Evolutionary conservation across 108 stramenopile species (phyloP).

Genomic region (Skeletonema costatum): DNA sequence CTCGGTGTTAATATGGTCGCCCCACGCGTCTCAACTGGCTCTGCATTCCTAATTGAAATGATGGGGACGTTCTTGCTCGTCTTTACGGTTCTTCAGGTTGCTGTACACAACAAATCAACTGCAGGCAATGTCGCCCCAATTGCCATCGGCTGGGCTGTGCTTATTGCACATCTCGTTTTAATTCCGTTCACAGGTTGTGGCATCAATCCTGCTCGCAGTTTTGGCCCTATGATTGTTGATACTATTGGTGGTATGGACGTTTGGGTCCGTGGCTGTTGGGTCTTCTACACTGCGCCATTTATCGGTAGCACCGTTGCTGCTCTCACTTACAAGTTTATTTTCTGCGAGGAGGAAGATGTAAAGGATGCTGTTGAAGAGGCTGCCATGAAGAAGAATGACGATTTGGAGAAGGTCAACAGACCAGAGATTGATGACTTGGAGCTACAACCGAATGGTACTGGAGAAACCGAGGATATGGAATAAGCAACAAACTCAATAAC

Average conservation of each 20-base stretch:
- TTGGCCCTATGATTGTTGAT: constrained; percentile 58
- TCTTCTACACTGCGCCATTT: constrained; percentile 48
- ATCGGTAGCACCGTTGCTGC: constrained; percentile 20
- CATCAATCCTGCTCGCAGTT: constrained; percentile 65
- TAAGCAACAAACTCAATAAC: not conserved
- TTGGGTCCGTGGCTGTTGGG: constrained; percentile 44
- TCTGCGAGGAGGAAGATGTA: not conserved
- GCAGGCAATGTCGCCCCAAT: constrained; percentile 26
- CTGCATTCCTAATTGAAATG: constrained; percentile 53
- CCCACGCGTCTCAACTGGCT: constrained; percentile 14
- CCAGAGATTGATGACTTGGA: not conserved
- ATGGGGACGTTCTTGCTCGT: constrained; percentile 51
- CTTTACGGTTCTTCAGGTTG: constrained; percentile 35
- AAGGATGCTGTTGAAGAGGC: not conserved
- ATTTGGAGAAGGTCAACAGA: not conserved
- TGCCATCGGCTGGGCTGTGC: constrained; percentile 48
- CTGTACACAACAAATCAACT: constrained; percentile 27
- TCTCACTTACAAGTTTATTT: too few relatives aligned
- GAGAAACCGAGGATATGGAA: not conserved
- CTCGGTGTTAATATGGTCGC: constrained; percentile 50
- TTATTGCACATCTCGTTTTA: constrained; percentile 40
- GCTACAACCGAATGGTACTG: not conserved
- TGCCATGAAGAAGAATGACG: not conserved
- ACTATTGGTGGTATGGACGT: constrained; percentile 32
- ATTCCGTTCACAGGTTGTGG: constrained; percentile 70